These are phyloP conservation scores for Zoysia matrella DNA, from an alignment of 202 grass and related monocot species.

Conservation along the genomic window DNA sequence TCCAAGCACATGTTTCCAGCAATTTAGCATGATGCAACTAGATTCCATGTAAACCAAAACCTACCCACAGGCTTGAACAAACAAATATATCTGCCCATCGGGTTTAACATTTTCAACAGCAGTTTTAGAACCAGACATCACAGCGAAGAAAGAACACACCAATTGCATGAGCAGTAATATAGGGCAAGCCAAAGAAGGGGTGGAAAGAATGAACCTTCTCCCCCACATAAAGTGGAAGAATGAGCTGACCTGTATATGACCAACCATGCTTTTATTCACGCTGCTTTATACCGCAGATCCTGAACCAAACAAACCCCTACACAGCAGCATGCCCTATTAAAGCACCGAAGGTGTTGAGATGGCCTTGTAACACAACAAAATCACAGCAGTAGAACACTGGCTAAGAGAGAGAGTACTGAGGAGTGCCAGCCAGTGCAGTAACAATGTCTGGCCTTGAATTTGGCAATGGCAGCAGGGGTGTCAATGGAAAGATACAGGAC, in stretches of 20 bases:
- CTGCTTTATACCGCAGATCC: conserved; percentile 15
- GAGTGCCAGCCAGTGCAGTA: not conserved
- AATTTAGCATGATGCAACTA: not conserved
- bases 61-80: not conserved
- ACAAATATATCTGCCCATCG: not conserved
- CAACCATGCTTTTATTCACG: conserved; percentile 37
- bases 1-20: not conserved
- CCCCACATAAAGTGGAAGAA: not conserved
- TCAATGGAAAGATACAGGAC: conserved; percentile 34
- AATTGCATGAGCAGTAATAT: conserved; percentile 33
- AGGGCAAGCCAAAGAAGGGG: conserved; percentile 44
- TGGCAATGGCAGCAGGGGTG: not conserved
- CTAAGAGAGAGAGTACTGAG: not conserved
- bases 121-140: not conserved
- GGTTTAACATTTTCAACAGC: not conserved
- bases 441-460: conserved; percentile 38
- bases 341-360: conserved; percentile 19
- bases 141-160: conserved; percentile 44
- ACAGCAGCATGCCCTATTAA: conserved; percentile 45
- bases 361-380: not conserved
- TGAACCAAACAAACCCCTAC: conserved; percentile 29
- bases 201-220: conserved; percentile 38
- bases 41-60: not conserved
- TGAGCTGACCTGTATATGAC: conserved; percentile 34
- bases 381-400: conserved; percentile 4